Conservation (phyloP, 1,284 basidiomycete species). For the Puccinia polysora region DNA sequence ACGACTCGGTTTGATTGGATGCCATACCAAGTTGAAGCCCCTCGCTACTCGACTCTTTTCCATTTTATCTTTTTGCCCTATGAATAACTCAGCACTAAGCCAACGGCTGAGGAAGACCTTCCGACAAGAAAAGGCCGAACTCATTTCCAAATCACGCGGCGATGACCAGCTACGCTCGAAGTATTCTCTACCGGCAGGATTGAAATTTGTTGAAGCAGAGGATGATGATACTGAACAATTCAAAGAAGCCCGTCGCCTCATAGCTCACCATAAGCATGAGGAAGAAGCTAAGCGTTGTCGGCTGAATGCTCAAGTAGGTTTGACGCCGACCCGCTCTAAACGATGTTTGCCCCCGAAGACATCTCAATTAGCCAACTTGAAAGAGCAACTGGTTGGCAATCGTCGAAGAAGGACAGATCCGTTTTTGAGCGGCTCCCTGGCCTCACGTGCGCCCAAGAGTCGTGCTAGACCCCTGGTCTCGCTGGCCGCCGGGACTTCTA, state of each 20-base stretch:
- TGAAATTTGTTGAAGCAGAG: slow-evolving; percentile 26
- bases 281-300: slow-evolving; percentile 10
- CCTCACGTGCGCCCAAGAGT: slow-evolving; percentile 1
- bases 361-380: slow-evolving; percentile 21
- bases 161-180: slow-evolving; percentile 30
- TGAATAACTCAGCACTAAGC: slow-evolving; percentile 58
- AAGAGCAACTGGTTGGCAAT: slow-evolving; percentile 8
- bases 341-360: not conserved
- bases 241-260: slow-evolving; percentile 8
- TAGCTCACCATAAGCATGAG: not conserved
- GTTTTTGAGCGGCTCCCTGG: slow-evolving; percentile 5
- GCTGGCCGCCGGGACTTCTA: not conserved
- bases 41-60: no score
- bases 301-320: slow-evolving; percentile 21
- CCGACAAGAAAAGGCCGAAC: slow-evolving; percentile 66
- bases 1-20: no score
- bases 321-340: not conserved
- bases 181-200: slow-evolving; percentile 27
- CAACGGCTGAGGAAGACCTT: slow-evolving; percentile 70
- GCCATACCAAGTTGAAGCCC: no score
- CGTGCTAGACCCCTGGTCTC: slow-evolving; percentile 1
- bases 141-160: slow-evolving; percentile 20
- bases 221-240: slow-evolving; percentile 12
- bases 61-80: slow-evolving; percentile 67
- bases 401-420: slow-evolving; percentile 13